A percentile compares a stretch with the other conserved stretches of the same genome.
Conservation (phyloP, 192 early-diverging fungal species). For the Entrophospora sp. region DNA sequence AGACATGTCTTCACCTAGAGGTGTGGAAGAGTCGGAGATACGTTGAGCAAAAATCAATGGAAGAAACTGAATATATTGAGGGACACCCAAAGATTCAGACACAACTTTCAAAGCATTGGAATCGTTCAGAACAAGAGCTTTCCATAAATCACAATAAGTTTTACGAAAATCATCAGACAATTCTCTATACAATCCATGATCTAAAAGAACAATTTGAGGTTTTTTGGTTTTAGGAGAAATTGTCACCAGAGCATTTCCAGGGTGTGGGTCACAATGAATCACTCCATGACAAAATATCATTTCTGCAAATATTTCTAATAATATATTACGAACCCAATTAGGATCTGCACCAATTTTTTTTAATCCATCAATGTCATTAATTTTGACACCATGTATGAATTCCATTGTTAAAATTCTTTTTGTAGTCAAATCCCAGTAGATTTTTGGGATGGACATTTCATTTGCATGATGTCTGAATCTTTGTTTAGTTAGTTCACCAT, state of each 20-base stretch:
- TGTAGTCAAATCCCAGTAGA: conserved; percentile 36
- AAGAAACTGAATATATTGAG: conserved; percentile 31
- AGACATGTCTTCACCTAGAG: conserved; percentile 33
- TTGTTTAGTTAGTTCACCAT: conserved; percentile 35
- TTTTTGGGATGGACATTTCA: conserved; percentile 34
- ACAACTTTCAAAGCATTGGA: conserved; percentile 23
- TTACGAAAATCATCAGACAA: conserved; percentile 36
- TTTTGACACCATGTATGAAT: conserved; percentile 40
- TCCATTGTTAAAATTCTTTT: conserved; percentile 44
- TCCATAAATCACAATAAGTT: conserved; percentile 44
- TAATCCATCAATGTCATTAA: conserved; percentile 38
- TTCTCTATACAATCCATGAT: conserved; percentile 43
- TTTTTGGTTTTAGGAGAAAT: conserved; percentile 23
- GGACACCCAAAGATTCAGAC: conserved; percentile 25
- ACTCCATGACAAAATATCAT: conserved; percentile 40
- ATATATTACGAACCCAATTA: conserved; percentile 28
- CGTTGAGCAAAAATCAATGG: conserved; percentile 43
- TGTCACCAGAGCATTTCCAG: conserved; percentile 21
- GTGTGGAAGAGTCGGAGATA: conserved; percentile 24
- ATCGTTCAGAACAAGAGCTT: conserved; percentile 39
- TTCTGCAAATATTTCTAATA: conserved; percentile 44
- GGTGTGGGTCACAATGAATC: conserved; percentile 38
- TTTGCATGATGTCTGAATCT: conserved; percentile 34
- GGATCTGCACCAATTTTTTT: conserved; percentile 32
- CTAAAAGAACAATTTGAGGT: conserved; percentile 33